Base-by-base conservation (phyloP, 1,284 basidiomycete genomes). In the Prillingera fragicola region DNA sequence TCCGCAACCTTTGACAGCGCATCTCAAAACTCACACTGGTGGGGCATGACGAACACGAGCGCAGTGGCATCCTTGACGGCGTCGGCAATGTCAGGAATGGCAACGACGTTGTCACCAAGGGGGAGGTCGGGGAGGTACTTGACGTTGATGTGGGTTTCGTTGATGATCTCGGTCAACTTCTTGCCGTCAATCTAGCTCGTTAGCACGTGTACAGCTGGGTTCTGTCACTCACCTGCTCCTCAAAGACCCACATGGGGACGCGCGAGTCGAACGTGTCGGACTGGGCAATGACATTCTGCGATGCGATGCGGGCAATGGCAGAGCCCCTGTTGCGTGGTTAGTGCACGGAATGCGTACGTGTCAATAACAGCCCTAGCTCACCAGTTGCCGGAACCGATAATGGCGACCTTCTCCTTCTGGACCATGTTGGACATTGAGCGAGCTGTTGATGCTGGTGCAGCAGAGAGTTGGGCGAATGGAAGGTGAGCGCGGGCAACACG, bases 31-130 rank as follows among this genome's bases (percentile, higher is more conserved):
- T 57, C 23, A 73, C 72, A 71, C 56, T 77, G 74, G 58, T 80
- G 78, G 29, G 78, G 78, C 45, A 77, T 64, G 27, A 80, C 78
- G 50, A 80, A 78, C 35, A 80, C 72, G 26, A 80, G 57, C 4
- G 75, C 72, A 3, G 77, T 78, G 3, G 77, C 78, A 19, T 62
- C 77, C 41, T 75, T 63, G 40, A 76, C 70, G 1, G 77, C 72
- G 45, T 77, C 71, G 9, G 63, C 56, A 1, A 78, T 54, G 47
- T 75, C 73, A 2, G 77, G 73, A 10, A 75, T 64, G 23, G 78
- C 78, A 3, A 73, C 58, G 24, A 80, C 72, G 50, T 77, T 77
- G 14, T 73, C 69, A 3, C 74, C 72, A 1, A 80, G 64, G 38
- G 67, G 51, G 44, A 78, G 66, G 12, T 73, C 75, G 3, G 78